Percentiles rank a stretch among this genome's conserved stretches.
phyloP scores from a whole-genome alignment of 2,329 filamentous ascomycete species.

The Allantophomopsis cytisporea region DNA sequence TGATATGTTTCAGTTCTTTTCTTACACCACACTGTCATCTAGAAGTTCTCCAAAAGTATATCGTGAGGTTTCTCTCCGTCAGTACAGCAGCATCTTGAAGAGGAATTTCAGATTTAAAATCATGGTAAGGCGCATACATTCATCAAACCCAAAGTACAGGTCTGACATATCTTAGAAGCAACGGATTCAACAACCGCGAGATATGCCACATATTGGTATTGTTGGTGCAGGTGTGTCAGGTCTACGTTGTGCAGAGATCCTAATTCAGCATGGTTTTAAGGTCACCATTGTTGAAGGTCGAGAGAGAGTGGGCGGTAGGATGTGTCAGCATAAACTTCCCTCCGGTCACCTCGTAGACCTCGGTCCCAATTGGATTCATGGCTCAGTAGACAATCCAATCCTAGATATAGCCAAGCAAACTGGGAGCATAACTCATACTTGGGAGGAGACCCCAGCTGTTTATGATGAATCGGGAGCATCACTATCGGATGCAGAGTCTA shows the following conservation, averaged over 20 bases:
- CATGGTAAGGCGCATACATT: neutral
- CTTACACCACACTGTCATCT: constrained; percentile 10
- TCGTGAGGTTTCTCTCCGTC: constrained; percentile 8
- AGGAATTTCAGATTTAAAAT: neutral
- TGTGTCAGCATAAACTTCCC: constrained; percentile 11
- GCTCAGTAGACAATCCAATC: constrained; percentile 29
- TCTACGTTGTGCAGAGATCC: constrained; percentile 38
- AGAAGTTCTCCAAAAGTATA: constrained; percentile 11
- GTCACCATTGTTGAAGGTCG: constrained; percentile 45
- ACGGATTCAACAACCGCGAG: neutral
- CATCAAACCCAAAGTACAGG: neutral
- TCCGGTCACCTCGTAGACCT: constrained; percentile 13
- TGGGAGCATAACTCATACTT: constrained; percentile 27
- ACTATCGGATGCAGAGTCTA: constrained; percentile 17
- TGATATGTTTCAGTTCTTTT: constrained; percentile 8
- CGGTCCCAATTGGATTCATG: constrained; percentile 18
- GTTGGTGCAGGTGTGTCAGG: constrained; percentile 43
- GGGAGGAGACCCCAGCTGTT: constrained; percentile 30
- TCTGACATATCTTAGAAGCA: neutral
- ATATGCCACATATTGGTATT: constrained; percentile 24
- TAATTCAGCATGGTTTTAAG: constrained; percentile 34
- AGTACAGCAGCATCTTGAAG: neutral
- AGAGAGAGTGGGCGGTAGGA: constrained; percentile 34
- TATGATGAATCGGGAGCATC: constrained; percentile 27
- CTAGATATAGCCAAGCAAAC: constrained; percentile 35